Evolutionary conservation across 495 filamentous ascomycete species (phyloP).

Genomic region (Penicillium samsonianum): DNA sequence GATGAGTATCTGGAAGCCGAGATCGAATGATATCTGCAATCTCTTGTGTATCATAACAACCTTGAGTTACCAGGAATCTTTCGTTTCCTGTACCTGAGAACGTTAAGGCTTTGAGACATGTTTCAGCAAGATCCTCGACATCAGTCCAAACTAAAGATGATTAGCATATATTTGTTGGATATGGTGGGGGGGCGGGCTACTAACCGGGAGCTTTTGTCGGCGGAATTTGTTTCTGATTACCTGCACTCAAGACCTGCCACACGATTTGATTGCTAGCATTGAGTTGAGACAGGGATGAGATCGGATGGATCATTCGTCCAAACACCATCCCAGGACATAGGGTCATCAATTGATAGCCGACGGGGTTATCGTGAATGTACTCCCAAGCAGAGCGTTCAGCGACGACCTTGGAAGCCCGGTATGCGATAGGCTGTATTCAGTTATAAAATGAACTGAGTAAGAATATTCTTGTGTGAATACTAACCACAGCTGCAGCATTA

Average conservation of each 20-base stretch:
- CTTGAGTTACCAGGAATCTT: conserved; percentile 36
- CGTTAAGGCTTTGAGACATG: conserved; percentile 32
- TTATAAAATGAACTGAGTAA: no score
- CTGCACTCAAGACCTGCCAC: conserved; percentile 28
- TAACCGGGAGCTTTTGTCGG: conserved; percentile 28
- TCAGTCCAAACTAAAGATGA: no score
- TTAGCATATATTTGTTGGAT: no score
- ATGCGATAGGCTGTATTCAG: conserved; percentile 37
- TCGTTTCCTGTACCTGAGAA: conserved; percentile 31
- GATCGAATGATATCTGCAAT: conserved; percentile 35
- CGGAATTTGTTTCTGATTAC: conserved; percentile 19
- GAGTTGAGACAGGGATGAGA: conserved; percentile 22
- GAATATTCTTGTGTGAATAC: no score
- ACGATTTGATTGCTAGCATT: conserved; percentile 36
- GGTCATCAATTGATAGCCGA: conserved; percentile 24
- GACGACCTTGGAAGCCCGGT: conserved; percentile 39
- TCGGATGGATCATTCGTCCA: conserved; percentile 33
- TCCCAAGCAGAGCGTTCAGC: conserved; percentile 39
- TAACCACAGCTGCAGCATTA: conserved; percentile 27
- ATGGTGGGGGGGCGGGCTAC: no score
- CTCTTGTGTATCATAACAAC: conserved; percentile 34
- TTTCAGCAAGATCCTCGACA: conserved; percentile 38
- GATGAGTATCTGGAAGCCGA: conserved; percentile 23
- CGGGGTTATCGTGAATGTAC: conserved; percentile 28
- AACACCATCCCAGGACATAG: conserved; percentile 35